These are phyloP conservation scores for Cladosporium sphaerospermum DNA, from an alignment of 2,329 filamentous ascomycete genomes.

Conservation along the genomic window DNA sequence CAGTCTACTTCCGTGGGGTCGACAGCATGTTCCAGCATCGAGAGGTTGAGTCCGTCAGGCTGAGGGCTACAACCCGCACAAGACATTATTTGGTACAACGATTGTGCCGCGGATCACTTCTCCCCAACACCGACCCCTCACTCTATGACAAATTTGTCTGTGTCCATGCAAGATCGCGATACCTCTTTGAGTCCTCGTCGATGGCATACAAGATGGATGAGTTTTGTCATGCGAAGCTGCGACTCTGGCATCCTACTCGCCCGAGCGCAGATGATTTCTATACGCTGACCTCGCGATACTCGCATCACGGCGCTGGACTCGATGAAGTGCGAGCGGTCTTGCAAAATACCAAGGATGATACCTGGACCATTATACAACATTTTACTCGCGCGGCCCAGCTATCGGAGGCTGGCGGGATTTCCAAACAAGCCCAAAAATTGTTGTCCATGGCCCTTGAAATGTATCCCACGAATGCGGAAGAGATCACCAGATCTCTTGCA, in stretches of 20 bases:
- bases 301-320: not conserved
- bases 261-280: not conserved
- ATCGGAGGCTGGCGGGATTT: not conserved
- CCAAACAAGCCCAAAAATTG: too few relatives aligned
- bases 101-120: not conserved
- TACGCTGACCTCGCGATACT: not conserved
- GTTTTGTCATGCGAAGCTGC: not conserved
- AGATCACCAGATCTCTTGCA: too few relatives aligned
- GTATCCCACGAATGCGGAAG: too few relatives aligned
- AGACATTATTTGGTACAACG: not conserved
- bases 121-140: not conserved
- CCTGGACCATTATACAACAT: not conserved
- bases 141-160: slow-evolving; percentile 2
- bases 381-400: not conserved
- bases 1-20: slow-evolving; percentile 13
- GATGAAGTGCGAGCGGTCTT: not conserved
- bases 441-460: too few relatives aligned
- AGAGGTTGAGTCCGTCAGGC: not conserved
- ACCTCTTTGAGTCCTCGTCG: not conserved
- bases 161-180: not conserved
- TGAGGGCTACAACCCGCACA: not conserved
- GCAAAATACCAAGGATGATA: not conserved
- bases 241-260: not conserved
- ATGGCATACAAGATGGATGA: not conserved
- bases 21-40: not conserved